These are phyloP conservation scores for Calocybe gangraenosa DNA, from an alignment of 768 basidiomycete species.

Conservation along the genomic window DNA sequence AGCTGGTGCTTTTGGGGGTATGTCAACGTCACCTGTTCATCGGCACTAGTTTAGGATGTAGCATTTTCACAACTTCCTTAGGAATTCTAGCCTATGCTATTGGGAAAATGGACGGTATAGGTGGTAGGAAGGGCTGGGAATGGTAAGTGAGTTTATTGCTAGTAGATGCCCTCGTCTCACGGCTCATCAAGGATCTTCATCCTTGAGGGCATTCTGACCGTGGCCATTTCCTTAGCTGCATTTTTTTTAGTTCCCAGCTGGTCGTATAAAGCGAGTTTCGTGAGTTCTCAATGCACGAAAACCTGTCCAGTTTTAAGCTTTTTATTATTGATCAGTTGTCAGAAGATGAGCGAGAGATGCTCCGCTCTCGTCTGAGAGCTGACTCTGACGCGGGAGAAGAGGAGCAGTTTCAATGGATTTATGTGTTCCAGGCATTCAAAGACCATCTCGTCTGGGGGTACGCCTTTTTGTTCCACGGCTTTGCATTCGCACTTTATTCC, in stretches of 20 bases:
- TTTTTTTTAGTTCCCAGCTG: slow-evolving; percentile 58
- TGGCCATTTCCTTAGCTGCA: slow-evolving; percentile 39
- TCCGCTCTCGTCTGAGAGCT: slow-evolving; percentile 42
- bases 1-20: slow-evolving; percentile 62
- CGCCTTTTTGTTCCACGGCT: slow-evolving; percentile 57
- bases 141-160: slow-evolving; percentile 32
- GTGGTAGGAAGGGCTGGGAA: slow-evolving; percentile 58
- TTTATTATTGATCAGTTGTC: slow-evolving; percentile 37
- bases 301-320: not conserved
- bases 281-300: slow-evolving; percentile 22
- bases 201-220: slow-evolving; percentile 50
- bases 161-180: not conserved
- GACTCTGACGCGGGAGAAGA: slow-evolving; percentile 52
- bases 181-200: slow-evolving; percentile 48
- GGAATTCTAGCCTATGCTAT: slow-evolving; percentile 57
- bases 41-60: not conserved
- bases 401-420: slow-evolving; percentile 55
- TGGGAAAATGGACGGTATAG: slow-evolving; percentile 57
- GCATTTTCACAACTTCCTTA: slow-evolving; percentile 15
- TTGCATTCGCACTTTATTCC: slow-evolving; percentile 55
- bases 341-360: slow-evolving; percentile 43
- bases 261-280: slow-evolving; percentile 54
- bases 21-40: slow-evolving; percentile 6
- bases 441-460: slow-evolving; percentile 62
- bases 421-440: slow-evolving; percentile 50